Conservation (phyloP, 2,329 filamentous ascomycete species). For the Dothiorella sarmentorum region DNA sequence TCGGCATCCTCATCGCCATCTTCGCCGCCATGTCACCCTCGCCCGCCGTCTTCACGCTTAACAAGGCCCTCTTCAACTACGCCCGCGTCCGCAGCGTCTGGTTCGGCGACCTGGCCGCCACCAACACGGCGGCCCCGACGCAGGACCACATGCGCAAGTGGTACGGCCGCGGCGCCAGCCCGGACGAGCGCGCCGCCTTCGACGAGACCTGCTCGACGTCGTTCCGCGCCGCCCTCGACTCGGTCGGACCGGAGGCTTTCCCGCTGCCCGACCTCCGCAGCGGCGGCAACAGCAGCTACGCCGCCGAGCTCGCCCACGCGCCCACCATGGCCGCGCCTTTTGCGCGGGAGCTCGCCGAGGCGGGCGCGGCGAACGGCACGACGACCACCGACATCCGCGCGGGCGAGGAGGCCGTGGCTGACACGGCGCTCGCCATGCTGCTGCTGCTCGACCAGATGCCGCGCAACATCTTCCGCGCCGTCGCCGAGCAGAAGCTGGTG, state of each 20-base stretch:
- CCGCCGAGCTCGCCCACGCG: slow-evolving; percentile 24
- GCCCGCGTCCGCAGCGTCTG: slow-evolving; percentile 35
- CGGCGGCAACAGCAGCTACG: slow-evolving; percentile 22
- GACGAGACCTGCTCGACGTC: slow-evolving; percentile 35
- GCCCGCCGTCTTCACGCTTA: slow-evolving; percentile 30
- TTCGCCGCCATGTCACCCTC: slow-evolving; percentile 27
- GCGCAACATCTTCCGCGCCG: slow-evolving; percentile 58
- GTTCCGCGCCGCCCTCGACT: slow-evolving; percentile 36
- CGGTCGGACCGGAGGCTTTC: slow-evolving; percentile 35
- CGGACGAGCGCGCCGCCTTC: slow-evolving; percentile 35
- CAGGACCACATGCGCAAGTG: slow-evolving; percentile 33
- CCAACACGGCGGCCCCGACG: slow-evolving; percentile 24
- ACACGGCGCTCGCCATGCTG: slow-evolving; percentile 48
- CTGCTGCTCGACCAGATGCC: slow-evolving; percentile 62
- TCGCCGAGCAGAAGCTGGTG: slow-evolving; percentile 47
- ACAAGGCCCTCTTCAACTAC: slow-evolving; percentile 43
- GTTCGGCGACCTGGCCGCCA: slow-evolving; percentile 34
- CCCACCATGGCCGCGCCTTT: slow-evolving; percentile 35
- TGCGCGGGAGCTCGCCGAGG: slow-evolving; percentile 29
- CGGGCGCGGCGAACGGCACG: no score
- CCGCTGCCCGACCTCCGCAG: slow-evolving; percentile 25
- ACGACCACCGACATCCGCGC: slow-evolving; percentile 24
- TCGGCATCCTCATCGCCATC: background rate
- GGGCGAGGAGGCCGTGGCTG: slow-evolving; percentile 26
- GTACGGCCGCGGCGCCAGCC: slow-evolving; percentile 34